A percentile compares a stretch with the other conserved stretches of the same genome.
phyloP scores from a whole-genome alignment of 2,329 filamentous ascomycete species.

The Ascochyta clinopodiicola region DNA sequence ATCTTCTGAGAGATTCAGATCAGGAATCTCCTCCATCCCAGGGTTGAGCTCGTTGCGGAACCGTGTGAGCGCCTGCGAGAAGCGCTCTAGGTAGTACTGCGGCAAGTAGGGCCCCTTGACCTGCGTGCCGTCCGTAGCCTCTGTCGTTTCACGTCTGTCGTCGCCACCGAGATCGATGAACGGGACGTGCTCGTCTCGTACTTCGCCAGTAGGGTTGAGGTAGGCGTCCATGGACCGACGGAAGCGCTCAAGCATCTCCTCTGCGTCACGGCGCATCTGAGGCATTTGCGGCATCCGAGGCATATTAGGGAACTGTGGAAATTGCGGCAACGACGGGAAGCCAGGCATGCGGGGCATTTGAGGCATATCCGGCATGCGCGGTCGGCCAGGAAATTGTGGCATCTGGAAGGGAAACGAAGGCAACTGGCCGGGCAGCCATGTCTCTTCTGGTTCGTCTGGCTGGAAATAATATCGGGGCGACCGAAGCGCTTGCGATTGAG shows the following conservation, averaged over 20 bases:
- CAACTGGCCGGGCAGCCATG: slow-evolving; percentile 46
- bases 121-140: slow-evolving; percentile 45
- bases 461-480: slow-evolving; percentile 48
- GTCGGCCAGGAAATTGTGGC: slow-evolving; percentile 43
- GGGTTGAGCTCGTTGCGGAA: slow-evolving; percentile 54
- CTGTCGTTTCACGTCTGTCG: slow-evolving; percentile 41
- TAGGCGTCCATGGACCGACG: slow-evolving; percentile 53
- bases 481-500: slow-evolving; percentile 38
- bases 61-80: slow-evolving; percentile 53
- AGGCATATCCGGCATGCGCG: slow-evolving; percentile 36
- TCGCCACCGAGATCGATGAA: slow-evolving; percentile 47
- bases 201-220: slow-evolving; percentile 49
- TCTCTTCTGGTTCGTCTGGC: slow-evolving; percentile 46
- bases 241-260: slow-evolving; percentile 46
- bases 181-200: slow-evolving; percentile 41
- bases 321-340: slow-evolving; percentile 39
- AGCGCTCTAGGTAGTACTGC: slow-evolving; percentile 55
- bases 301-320: slow-evolving; percentile 42
- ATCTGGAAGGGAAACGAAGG: slow-evolving; percentile 47
- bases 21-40: slow-evolving; percentile 42
- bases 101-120: slow-evolving; percentile 50
- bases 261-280: slow-evolving; percentile 41
- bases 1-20: slow-evolving; percentile 36
- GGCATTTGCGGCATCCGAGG: slow-evolving; percentile 25
- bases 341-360: slow-evolving; percentile 42